Conservation (phyloP, 306 rosid genomes). For the Casuarina glauca region DNA sequence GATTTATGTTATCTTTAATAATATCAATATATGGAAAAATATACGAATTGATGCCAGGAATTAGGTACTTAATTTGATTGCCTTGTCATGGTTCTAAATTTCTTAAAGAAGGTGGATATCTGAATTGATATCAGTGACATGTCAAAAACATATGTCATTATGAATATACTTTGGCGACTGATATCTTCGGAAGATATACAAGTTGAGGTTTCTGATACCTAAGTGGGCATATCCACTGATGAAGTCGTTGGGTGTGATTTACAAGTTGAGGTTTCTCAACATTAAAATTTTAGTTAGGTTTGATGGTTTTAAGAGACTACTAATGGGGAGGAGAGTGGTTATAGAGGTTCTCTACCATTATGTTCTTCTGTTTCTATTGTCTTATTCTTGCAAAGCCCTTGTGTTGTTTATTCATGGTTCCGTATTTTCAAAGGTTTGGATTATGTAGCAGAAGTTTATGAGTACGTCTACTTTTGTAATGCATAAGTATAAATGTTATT, state of each 20-base stretch:
- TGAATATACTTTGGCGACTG: neutral
- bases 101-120: neutral
- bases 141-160: neutral
- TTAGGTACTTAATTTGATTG: neutral
- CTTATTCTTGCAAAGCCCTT: neutral
- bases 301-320: neutral
- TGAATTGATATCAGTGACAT: neutral
- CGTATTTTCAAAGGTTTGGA: neutral
- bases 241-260: neutral
- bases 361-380: neutral
- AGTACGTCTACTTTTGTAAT: neutral
- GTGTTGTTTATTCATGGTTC: neutral
- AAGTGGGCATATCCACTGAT: neutral
- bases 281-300: neutral
- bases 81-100: neutral
- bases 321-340: neutral
- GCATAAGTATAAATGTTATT: neutral
- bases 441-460: neutral
- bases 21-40: neutral
- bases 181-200: neutral
- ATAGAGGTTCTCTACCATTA: neutral
- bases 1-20: neutral
- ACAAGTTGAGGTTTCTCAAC: neutral
- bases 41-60: neutral
- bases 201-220: neutral